Conservation (phyloP, 345 rosid species). For the Bruguiera gymnorhiza region DNA sequence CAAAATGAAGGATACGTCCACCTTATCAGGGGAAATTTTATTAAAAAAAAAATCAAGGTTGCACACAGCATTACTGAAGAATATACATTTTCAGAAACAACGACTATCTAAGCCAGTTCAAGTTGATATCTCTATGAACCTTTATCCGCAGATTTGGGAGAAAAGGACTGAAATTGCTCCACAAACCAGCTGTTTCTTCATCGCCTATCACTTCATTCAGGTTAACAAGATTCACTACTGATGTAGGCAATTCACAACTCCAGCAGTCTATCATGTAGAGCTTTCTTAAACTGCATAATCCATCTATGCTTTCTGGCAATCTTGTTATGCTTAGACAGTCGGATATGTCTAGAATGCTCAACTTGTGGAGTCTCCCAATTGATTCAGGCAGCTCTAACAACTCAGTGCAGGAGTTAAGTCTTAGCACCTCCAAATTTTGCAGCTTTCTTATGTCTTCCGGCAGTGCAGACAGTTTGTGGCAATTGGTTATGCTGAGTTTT, state of each 20-base stretch:
- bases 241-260: constrained; percentile 20
- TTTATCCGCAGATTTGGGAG: constrained; percentile 9
- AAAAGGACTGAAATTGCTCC: constrained; percentile 9
- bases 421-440: constrained; percentile 23
- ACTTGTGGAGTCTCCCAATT: constrained; percentile 19
- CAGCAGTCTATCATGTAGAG: constrained; percentile 28
- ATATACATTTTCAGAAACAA: neutral
- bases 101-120: constrained; percentile 23
- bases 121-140: constrained; percentile 25
- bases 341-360: constrained; percentile 26
- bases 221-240: constrained; percentile 17
- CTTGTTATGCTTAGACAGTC: constrained; percentile 12
- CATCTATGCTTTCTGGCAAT: constrained; percentile 24
- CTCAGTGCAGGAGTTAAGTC: constrained; percentile 24
- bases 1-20: no score
- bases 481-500: constrained; percentile 26
- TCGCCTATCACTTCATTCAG: constrained; percentile 23
- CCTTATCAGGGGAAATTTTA: no score
- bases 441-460: constrained; percentile 25
- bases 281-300: constrained; percentile 16
- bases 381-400: constrained; percentile 23
- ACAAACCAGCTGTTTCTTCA: constrained; percentile 21
- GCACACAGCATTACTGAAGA: neutral
- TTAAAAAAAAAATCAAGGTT: neutral
- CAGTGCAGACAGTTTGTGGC: constrained; percentile 17